Evolutionary conservation across 345 rosid species (phyloP), one percentile per base, ranked within the genome.

Genomic region (Mallotus nudiflorus): DNA sequence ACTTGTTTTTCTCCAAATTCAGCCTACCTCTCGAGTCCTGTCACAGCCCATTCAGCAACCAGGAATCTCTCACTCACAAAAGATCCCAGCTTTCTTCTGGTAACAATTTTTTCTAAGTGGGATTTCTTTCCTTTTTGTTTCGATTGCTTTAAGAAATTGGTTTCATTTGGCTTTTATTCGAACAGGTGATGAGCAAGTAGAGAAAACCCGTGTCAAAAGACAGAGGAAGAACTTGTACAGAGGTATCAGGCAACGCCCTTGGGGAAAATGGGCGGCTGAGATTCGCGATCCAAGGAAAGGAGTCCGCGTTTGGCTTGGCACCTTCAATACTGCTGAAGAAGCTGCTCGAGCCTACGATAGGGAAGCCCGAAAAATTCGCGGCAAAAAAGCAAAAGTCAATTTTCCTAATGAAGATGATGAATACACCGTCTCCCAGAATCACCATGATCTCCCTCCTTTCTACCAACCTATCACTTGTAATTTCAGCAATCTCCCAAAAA

Each of bases 231-330:
- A 88, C 53, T 74, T 85, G 54, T 92, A 88, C 85, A 83, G 96
- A 57, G 97, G 97, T 6, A 92, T 92, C 76, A 86, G 98, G 84
- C 91, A 92, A 66, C 87, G 98, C 0, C 96, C 98, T 1, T 92
- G 98, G 98, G 98, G 96, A 19, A 92, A 92, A 86, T 90, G 94
- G 92, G 98, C 98, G 0, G 98, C 98, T 6, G 98, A 92, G 92
- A 92, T 92, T 72, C 96, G 97, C 37, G 97, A 92, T 68, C 97
- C 97, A 7, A 82, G 91, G 31, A 92, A 92, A 79, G 97, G 97
- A 6, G 92, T 87, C 53, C 93, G 98, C 31, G 93, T 93, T 45
- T 93, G 98, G 98, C 91, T 93, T 12, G 98, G 98, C 39, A 93
- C 98, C 28, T 93, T 84, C 85, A 86, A 86, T 76, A 90, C 98